A percentile compares a stretch with the other conserved stretches of the same genome.
These are phyloP conservation scores for Zygnema circumcarinatum DNA, from an alignment of 139 green algal species.

Conservation along the genomic window DNA sequence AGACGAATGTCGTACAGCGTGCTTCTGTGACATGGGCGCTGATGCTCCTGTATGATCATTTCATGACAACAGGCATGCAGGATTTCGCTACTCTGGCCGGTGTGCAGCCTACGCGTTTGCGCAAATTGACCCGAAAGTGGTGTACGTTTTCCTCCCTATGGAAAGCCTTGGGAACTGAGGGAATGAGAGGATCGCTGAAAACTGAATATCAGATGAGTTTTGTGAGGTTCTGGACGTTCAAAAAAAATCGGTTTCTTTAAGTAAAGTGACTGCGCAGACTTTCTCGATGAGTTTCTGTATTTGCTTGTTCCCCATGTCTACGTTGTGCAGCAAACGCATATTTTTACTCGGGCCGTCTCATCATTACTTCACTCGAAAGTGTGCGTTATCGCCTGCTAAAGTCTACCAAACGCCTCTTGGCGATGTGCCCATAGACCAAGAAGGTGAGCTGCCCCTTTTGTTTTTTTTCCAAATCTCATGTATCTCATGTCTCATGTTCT, in stretches of 20 bases:
- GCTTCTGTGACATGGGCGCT: too few relatives aligned
- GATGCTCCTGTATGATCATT: too few relatives aligned
- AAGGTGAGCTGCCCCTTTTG: constrained; percentile 56
- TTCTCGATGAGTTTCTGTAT: too few relatives aligned
- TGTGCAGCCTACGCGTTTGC: constrained; percentile 63
- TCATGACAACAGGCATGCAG: constrained; percentile 62
- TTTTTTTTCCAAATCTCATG: too few relatives aligned
- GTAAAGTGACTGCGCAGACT: too few relatives aligned
- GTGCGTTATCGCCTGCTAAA: constrained; percentile 71
- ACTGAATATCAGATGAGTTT: neutral
- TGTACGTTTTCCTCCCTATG: constrained; percentile 37
- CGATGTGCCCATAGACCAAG: constrained; percentile 74
- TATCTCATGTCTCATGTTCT: too few relatives aligned
- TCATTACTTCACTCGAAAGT: constrained; percentile 82
- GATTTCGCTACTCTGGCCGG: constrained; percentile 61
- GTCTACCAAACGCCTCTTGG: constrained; percentile 88
- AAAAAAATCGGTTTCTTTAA: too few relatives aligned
- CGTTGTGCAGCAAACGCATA: constrained; percentile 44
- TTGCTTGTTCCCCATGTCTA: too few relatives aligned
- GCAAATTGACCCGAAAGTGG: constrained; percentile 36
- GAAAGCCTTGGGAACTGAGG: neutral
- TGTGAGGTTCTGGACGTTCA: too few relatives aligned
- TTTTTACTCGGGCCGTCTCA: constrained; percentile 82
- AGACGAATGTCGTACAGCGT: too few relatives aligned
- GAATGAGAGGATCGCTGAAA: neutral